A percentile compares a stretch with the other conserved stretches of the same genome.
Conservation (phyloP, 306 rosid genomes). For the Fragaria iinumae region DNA sequence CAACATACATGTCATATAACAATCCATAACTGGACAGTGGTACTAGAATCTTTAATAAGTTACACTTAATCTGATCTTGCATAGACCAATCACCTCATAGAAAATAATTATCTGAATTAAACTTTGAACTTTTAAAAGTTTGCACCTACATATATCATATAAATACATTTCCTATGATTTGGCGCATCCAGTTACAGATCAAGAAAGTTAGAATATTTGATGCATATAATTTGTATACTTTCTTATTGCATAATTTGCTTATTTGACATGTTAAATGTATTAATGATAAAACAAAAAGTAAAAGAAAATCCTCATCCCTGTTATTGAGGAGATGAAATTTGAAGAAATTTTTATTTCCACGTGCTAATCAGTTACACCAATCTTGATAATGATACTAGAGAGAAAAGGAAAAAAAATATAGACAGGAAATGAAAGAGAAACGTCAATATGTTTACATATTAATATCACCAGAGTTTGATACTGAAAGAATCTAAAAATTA, state of each 20-base stretch:
- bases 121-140: background rate
- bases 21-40: background rate
- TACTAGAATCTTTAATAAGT: background rate
- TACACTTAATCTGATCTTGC: background rate
- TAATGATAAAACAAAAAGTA: no score
- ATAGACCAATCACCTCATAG: background rate
- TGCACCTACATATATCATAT: background rate
- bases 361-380: background rate
- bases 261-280: no score
- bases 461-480: background rate
- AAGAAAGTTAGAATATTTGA: background rate
- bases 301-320: background rate
- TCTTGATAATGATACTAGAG: background rate
- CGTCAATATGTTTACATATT: background rate
- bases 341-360: background rate
- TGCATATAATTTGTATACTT: background rate
- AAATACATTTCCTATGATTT: background rate
- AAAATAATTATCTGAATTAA: background rate
- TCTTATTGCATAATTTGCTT: no score
- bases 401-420: background rate
- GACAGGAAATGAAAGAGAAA: background rate
- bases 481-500: background rate
- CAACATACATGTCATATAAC: background rate
- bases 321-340: background rate
- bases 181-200: background rate